Percentiles rank a stretch among this genome's conserved stretches.
phyloP scores from a whole-genome alignment of 176 grass and related monocot genomes.

The Coix lacrymajobi region DNA sequence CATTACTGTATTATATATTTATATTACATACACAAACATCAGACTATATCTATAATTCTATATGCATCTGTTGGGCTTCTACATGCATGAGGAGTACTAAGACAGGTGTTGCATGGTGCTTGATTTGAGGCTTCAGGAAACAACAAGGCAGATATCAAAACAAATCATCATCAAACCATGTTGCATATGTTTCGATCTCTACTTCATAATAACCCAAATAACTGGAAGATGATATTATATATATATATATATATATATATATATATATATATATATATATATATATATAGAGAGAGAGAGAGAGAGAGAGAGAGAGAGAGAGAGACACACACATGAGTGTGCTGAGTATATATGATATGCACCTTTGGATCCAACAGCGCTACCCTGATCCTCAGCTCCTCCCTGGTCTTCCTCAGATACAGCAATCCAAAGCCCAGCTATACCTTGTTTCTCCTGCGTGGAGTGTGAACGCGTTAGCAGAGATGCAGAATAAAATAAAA shows the following conservation, averaged over 20 bases:
- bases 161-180: background rate
- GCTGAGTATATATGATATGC: background rate
- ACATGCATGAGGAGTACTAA: too few relatives aligned
- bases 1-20: too few relatives aligned
- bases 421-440: too few relatives aligned
- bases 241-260: too few relatives aligned
- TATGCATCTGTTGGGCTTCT: too few relatives aligned
- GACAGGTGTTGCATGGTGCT: too few relatives aligned
- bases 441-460: background rate
- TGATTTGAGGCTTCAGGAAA: background rate
- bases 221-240: background rate
- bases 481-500: background rate
- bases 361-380: background rate
- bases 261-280: too few relatives aligned
- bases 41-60: background rate
- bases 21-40: background rate
- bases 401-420: too few relatives aligned
- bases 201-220: background rate
- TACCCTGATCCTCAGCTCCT: too few relatives aligned
- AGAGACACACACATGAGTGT: background rate
- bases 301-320: too few relatives aligned
- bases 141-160: background rate
- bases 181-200: background rate
- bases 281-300: too few relatives aligned
- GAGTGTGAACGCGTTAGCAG: background rate